Conservation (phyloP, 257 asterid species). For the Nicotiana otophora region DNA sequence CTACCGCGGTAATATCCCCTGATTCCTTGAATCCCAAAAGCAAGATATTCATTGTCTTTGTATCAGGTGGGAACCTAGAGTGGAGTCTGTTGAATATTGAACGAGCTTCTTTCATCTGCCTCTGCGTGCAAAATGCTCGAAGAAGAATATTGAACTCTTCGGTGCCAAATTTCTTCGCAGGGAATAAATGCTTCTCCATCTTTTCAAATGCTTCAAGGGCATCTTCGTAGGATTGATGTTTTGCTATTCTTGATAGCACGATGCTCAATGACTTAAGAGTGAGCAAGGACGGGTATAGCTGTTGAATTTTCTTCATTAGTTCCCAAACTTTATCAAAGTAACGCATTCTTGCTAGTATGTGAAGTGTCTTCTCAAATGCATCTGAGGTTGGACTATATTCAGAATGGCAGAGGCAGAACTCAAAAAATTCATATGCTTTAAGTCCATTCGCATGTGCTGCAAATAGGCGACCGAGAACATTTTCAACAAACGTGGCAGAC, state of each 20-base stretch:
- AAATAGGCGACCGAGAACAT: slow-evolving; percentile 71
- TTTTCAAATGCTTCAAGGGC: slow-evolving; percentile 72
- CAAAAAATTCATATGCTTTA: slow-evolving; percentile 72
- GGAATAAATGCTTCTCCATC: slow-evolving; percentile 59
- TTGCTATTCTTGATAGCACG: slow-evolving; percentile 75
- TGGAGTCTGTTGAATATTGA: slow-evolving; percentile 74
- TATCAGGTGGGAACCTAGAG: slow-evolving; percentile 53
- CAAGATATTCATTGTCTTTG: slow-evolving; percentile 85
- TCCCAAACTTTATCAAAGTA: slow-evolving; percentile 90
- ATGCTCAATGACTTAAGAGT: slow-evolving; percentile 87
- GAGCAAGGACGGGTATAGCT: slow-evolving; percentile 54
- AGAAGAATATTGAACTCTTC: slow-evolving; percentile 78
- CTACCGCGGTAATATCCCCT: slow-evolving; percentile 71
- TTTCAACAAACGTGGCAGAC: slow-evolving; percentile 56
- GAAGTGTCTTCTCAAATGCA: slow-evolving; percentile 88
- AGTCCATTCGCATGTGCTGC: slow-evolving; percentile 85
- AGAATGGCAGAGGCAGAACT: slow-evolving; percentile 50
- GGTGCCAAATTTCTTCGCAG: slow-evolving; percentile 49
- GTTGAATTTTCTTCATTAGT: slow-evolving; percentile 42
- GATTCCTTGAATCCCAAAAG: slow-evolving; percentile 88
- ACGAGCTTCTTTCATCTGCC: slow-evolving; percentile 82
- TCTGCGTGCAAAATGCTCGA: slow-evolving; percentile 78
- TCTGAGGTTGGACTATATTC: slow-evolving; percentile 58
- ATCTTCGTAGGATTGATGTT: slow-evolving; percentile 62
- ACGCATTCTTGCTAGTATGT: slow-evolving; percentile 83